Evolutionary conservation across 176 grass and related monocot genomes (phyloP).

Genomic region (Musa troglodytarum): DNA sequence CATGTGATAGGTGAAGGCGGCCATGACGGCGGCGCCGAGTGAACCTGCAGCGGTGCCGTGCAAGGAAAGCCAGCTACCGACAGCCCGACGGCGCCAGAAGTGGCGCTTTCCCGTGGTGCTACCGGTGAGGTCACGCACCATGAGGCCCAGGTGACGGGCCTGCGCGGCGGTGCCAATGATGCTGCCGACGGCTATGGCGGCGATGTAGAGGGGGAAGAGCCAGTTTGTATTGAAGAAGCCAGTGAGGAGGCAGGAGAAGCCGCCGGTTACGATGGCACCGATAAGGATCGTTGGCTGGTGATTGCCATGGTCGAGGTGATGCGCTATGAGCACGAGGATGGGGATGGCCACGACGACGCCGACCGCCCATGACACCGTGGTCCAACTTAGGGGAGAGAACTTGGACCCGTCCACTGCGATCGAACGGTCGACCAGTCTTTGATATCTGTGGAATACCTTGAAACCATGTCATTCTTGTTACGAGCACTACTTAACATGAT

Average conservation of each 20-base stretch:
- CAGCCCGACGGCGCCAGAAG: slow-evolving; percentile 48
- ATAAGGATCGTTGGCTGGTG: slow-evolving; percentile 64
- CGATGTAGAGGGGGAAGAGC: slow-evolving; percentile 80
- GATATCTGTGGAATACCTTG: slow-evolving; percentile 48
- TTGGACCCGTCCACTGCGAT: slow-evolving; percentile 42
- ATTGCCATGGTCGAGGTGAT: slow-evolving; percentile 72
- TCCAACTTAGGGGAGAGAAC: slow-evolving; percentile 65
- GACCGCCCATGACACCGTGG: slow-evolving; percentile 73
- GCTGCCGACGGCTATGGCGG: slow-evolving; percentile 42
- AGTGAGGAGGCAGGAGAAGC: slow-evolving; percentile 72
- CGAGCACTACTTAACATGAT: neutral
- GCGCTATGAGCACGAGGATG: slow-evolving; percentile 46
- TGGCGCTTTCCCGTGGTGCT: slow-evolving; percentile 50
- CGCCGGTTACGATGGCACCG: slow-evolving; percentile 51
- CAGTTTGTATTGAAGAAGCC: slow-evolving; percentile 93
- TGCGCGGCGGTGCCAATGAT: slow-evolving; percentile 52
- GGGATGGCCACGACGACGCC: slow-evolving; percentile 50
- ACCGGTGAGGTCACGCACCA: slow-evolving; percentile 55
- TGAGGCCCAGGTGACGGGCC: slow-evolving; percentile 65
- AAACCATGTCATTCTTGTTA: neutral
- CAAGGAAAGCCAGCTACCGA: slow-evolving; percentile 49
- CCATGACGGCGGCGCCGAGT: slow-evolving; percentile 76
- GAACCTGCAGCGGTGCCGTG: slow-evolving; percentile 60
- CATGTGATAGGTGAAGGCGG: slow-evolving; percentile 91
- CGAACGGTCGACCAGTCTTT: slow-evolving; percentile 50